Evolutionary conservation across 176 grass and related monocot species (phyloP), one percentile per base, ranked within the genome.

Genomic region (Melocanna baccifera): DNA sequence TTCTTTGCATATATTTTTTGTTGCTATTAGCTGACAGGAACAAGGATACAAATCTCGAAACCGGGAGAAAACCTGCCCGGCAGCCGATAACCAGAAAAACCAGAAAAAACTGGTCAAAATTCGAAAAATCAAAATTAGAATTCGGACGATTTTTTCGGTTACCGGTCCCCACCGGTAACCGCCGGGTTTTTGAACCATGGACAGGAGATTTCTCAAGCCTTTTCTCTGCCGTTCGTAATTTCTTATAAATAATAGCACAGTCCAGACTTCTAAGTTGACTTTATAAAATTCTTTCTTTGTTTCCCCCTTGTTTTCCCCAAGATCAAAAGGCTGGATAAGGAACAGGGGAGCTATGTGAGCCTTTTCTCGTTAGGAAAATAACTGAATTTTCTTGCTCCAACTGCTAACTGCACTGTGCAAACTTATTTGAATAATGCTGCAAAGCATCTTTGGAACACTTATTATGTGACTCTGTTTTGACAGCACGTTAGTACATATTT

Each of bases 361-460:
- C 8, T 39, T 71, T 69, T 65, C 32, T 65, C 40, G 9, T 81
- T 57, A 29, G 56, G 30, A 22, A 76, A 76, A 36, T 62, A 42
- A 23, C 71, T 70, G 52, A 12, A 14, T 41, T 67, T 87, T 62
- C 25, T 59, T 62, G 58, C 9, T 30, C 25, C 37, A 43, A 52
- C 22, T 37, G 74, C 14, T 19, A 55, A 70, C 32, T 62, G 48
- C 9, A 63, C 20, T 41, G 32, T 46, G 19, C 25, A 88, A 84
- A 3, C 20, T 55, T 72, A 53, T 84, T 79, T 39, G 34, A 48
- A 66, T 57, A 58, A 67, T 89, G 47, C 20, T 84, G 39, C 36
- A 39, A 59, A 8, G 46, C 3, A 83, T 66, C 16, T 57, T 77
- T 58, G 13, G 23, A 62, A 15, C 19, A 30, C 7, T 32, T 80